Evolutionary conservation across 345 rosid species (phyloP), one percentile per base, ranked within the genome.

Genomic region (Hibiscus mutabilis): DNA sequence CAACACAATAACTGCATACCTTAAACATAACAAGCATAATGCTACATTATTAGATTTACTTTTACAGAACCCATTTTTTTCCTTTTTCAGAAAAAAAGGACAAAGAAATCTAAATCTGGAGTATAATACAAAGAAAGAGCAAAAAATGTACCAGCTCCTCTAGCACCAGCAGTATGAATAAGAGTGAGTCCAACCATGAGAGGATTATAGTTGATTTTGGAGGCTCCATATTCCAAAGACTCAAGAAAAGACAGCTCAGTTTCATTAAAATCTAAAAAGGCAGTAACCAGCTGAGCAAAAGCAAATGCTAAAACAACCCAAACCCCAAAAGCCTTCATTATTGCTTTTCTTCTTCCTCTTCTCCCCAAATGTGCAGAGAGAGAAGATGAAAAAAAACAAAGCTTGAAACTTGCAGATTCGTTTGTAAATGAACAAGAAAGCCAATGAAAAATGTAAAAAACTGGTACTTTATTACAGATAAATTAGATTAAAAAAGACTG

Each of bases 171-270:
- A 63, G 80, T 78, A 58, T 72, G 83, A 81, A 94, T 89, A 69
- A 94, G 93, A 19, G 96, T 88, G 70, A 94, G 91, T 33, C 96
- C 98, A 27, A 94, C 98, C 88, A 88, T 77, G 66, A 88, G 66
- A 67, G 91, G 84, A 70, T 78, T 79, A 9, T 71, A 59, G 68
- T 68, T 68, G 59, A 65, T 73, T 57, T 79, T 81, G 63, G 91
- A 83, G 74, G 74, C 80, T 63, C 86, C 85, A 73, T 42, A 80
- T 80, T 72, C 82, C 68, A 63, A 73, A 75, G 79, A 78, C 69
- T 83, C 90, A 68, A 86, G 73, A 76, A 78, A 77, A 73, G 82
- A 79, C 55, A 86, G 24, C 56, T 86, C 89, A 12, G 91, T 86
- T 56, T 80, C 93, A 78, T 91, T 88, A 60, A 86, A 79, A 71